These are phyloP conservation scores for Sugiyamaella neomexicana DNA, from an alignment of 1,139 yeast species.

Conservation along the genomic window DNA sequence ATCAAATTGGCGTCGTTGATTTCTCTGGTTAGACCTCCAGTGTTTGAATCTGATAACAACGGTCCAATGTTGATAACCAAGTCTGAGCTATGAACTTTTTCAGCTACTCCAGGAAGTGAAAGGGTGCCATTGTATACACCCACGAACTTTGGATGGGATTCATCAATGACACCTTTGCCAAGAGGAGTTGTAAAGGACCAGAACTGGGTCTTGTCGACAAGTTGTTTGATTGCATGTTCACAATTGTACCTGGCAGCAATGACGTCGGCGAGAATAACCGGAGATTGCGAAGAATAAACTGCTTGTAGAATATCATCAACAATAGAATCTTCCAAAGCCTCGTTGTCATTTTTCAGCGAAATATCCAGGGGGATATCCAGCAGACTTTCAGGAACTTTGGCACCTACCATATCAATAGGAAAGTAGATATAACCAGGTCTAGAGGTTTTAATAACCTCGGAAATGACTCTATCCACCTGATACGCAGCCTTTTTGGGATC, in stretches of 20 bases:
- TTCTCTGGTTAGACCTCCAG: constrained; percentile 46
- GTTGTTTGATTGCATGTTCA: constrained; percentile 44
- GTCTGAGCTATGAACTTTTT: constrained; percentile 41
- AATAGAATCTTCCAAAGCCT: constrained; percentile 41
- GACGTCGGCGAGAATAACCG: constrained; percentile 67
- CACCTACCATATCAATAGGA: constrained; percentile 66
- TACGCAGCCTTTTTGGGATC: constrained; percentile 52
- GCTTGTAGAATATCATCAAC: constrained; percentile 50
- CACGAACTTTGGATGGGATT: constrained; percentile 54
- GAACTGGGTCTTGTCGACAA: constrained; percentile 50
- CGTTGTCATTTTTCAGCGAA: constrained; percentile 29
- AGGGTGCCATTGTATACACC: constrained; percentile 64
- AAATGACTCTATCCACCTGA: constrained; percentile 65
- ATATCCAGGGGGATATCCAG: constrained; percentile 38
- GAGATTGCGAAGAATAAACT: constrained; percentile 54
- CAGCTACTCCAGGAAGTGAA: constrained; percentile 48
- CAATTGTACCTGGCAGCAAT: constrained; percentile 58
- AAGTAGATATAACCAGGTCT: constrained; percentile 80
- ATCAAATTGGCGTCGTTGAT: constrained; percentile 42
- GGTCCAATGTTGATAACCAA: constrained; percentile 45
- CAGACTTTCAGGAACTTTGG: constrained; percentile 44
- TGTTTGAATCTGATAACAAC: constrained; percentile 45
- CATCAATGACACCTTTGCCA: constrained; percentile 65
- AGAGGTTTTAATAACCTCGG: constrained; percentile 53
- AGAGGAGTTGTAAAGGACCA: constrained; percentile 50